A percentile compares a stretch with the other conserved stretches of the same genome.
Conservation (phyloP, 2,329 filamentous ascomycete genomes). For the Colletotrichum cereale region DNA sequence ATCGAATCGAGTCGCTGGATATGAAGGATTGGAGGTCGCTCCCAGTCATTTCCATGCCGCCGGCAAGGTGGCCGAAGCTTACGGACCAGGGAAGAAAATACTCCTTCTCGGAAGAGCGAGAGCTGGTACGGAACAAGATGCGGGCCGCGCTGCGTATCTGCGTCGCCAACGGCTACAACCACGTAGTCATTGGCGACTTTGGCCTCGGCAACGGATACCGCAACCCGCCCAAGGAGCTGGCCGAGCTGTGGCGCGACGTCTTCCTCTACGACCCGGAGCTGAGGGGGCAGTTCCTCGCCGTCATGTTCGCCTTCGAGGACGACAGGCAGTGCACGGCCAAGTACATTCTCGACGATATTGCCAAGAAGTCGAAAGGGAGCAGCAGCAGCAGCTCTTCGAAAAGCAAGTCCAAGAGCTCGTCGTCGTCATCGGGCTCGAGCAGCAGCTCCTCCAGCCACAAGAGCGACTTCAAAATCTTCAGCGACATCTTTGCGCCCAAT, state of each 20-base stretch:
- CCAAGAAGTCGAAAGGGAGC: slow-evolving; percentile 58
- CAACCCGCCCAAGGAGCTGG: slow-evolving; percentile 75
- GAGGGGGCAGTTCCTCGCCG: slow-evolving; percentile 70
- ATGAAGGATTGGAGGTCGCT: slow-evolving; percentile 67
- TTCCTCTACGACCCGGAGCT: slow-evolving; percentile 73
- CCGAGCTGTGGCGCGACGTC: slow-evolving; percentile 75
- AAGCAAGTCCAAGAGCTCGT: slow-evolving; percentile 51
- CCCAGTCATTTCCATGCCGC: slow-evolving; percentile 80
- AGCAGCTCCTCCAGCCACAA: slow-evolving; percentile 45
- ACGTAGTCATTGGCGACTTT: slow-evolving; percentile 74
- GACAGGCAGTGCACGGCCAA: slow-evolving; percentile 64
- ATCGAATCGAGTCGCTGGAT: slow-evolving; percentile 70
- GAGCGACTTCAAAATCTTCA: slow-evolving; percentile 66
- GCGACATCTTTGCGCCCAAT: slow-evolving; percentile 61
- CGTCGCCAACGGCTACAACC: slow-evolving; percentile 67
- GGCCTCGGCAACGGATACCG: slow-evolving; percentile 73
- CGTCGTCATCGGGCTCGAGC: slow-evolving; percentile 46
- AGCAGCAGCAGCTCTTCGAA: slow-evolving; percentile 46
- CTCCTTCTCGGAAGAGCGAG: slow-evolving; percentile 77
- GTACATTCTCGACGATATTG: slow-evolving; percentile 66
- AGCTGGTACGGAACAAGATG: slow-evolving; percentile 80
- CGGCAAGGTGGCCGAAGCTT: slow-evolving; percentile 80
- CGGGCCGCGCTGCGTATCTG: slow-evolving; percentile 78
- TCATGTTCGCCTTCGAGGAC: slow-evolving; percentile 76
- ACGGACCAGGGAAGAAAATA: slow-evolving; percentile 76